These are phyloP conservation scores for Acacia melanoxylon DNA, from an alignment of 306 rosid species.

Conservation along the genomic window DNA sequence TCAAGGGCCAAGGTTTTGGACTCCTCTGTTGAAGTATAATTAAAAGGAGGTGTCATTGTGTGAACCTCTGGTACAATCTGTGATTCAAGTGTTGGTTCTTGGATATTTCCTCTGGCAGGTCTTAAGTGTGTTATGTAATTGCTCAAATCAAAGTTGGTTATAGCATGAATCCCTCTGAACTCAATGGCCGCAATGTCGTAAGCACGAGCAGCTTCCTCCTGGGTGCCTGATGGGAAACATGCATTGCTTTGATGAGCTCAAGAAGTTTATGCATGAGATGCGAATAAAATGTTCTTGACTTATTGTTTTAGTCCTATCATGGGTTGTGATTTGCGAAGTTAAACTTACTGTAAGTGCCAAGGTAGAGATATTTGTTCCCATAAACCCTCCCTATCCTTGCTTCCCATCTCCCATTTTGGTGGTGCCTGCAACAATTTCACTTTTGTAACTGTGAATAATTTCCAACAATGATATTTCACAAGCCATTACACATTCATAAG, in stretches of 20 bases:
- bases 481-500: background rate
- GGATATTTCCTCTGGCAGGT: constrained; percentile 36
- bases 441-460: background rate
- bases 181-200: constrained; percentile 90
- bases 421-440: constrained; percentile 54
- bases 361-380: constrained; percentile 91
- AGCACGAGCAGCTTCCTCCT: constrained; percentile 90
- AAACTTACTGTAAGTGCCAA: constrained; percentile 79
- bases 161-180: constrained; percentile 80
- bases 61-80: constrained; percentile 30
- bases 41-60: constrained; percentile 27
- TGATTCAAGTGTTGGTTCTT: constrained; percentile 29
- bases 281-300: background rate
- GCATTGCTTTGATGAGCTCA: background rate
- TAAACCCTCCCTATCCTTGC: constrained; percentile 50
- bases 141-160: constrained; percentile 83
- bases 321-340: background rate
- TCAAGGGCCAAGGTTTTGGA: constrained; percentile 31
- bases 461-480: background rate
- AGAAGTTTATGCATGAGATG: constrained; percentile 6
- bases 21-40: constrained; percentile 36
- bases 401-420: constrained; percentile 80
- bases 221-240: constrained; percentile 49
- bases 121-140: constrained; percentile 70
- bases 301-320: background rate